Evolutionary conservation across 1,284 basidiomycete species (phyloP), one percentile per base, ranked within the genome.

Genomic region (Trichosporon inkin): DNA sequence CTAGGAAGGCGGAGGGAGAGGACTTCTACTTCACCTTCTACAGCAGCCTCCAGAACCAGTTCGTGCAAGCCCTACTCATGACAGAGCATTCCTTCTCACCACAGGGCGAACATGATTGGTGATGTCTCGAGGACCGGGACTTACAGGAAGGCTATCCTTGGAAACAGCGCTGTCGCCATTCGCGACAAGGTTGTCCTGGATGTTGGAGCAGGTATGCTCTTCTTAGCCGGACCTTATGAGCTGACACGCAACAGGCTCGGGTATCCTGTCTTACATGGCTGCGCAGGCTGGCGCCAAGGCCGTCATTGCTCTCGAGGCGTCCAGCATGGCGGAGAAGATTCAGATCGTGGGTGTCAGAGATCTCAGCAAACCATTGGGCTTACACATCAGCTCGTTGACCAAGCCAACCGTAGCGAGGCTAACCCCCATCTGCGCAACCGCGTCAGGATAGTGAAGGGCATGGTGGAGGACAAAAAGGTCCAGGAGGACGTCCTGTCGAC

Each of bases 261-360:
- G 81, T 6, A 81, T 82, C 56, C 67, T 82, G 55, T 80, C 79
- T 14, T 81, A 77, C 70, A 80, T 82, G 67, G 72, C 80, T 13
- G 79, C 78, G 11, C 75, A 81, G 68, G 80, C 81, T 2, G 81
- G 81, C 11, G 81, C 81, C 0, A 70, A 69, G 47, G 74, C 79
- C 37, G 80, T 82, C n/a, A 78, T 79, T 36, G 80, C 81, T 1
- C 71, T 81, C 7, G 81, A 82, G 64, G 81, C 81, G 6, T 79
- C 78, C 7, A 77, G 75, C 28, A 81, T 82, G 78, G 81, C 80
- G 10, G 75, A 79, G 34, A 79, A 80, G 67, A 76, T 82, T 24
- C 67, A 70, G 24, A 68, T 78, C 10, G 77, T 82, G 20, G 60
- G 80, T 56, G 1, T 6, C 0, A 1, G 4, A 5, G 7, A 16